A percentile compares a stretch with the other conserved stretches of the same genome.
Conservation (phyloP, 1,284 basidiomycete genomes). For the Anthracocystis panici-leucophaei region DNA sequence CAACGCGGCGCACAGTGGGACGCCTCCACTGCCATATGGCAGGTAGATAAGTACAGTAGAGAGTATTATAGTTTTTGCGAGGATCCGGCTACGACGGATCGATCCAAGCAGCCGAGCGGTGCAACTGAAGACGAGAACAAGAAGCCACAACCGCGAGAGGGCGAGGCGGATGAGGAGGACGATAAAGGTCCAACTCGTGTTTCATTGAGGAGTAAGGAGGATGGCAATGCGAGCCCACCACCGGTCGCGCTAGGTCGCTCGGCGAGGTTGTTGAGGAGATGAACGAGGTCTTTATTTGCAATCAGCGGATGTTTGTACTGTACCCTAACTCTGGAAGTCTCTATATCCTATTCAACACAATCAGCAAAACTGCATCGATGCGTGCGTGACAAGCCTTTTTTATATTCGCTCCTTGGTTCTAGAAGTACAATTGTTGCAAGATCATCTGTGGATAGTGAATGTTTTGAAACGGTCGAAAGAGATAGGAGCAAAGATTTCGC, state of each 20-base stretch:
- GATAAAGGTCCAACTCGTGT: constrained; percentile 28
- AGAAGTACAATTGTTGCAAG: constrained; percentile 31
- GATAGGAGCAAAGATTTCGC: neutral
- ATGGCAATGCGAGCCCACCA: constrained; percentile 20
- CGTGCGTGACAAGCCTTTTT: neutral
- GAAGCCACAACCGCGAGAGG: neutral
- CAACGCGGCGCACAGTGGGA: constrained; percentile 64
- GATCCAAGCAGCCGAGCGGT: constrained; percentile 16
- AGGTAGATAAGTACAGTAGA: constrained; percentile 46
- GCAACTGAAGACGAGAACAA: neutral
- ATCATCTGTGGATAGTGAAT: neutral
- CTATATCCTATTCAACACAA: neutral
- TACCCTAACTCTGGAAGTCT: too few relatives aligned
- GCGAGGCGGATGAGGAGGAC: constrained; percentile 11
- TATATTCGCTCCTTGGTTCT: constrained; percentile 8
- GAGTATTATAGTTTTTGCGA: constrained; percentile 52
- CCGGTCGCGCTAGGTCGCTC: constrained; percentile 19
- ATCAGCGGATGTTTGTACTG: neutral
- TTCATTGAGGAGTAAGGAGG: constrained; percentile 19
- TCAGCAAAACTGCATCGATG: neutral
- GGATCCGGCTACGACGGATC: constrained; percentile 31
- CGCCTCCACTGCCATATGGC: constrained; percentile 49
- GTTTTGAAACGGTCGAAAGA: neutral
- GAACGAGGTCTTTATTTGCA: constrained; percentile 1
- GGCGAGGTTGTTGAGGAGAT: constrained; percentile 21